phyloP scores from a whole-genome alignment of 164 flowering plant genomes.

The Santalum album region DNA sequence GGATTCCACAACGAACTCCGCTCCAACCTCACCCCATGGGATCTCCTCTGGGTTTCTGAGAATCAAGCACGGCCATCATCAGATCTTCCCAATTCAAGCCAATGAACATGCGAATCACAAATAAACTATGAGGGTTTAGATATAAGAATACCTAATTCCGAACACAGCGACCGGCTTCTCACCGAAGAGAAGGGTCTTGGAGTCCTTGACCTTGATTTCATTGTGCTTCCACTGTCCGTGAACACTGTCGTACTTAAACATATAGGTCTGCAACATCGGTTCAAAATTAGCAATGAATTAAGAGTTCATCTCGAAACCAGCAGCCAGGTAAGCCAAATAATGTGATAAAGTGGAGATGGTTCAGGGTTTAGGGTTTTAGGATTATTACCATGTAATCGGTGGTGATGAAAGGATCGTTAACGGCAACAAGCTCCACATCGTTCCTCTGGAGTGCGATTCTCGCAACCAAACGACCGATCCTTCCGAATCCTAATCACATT shows the following conservation, averaged over 20 bases:
- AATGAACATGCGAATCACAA: too few species aligned
- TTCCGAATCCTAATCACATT: conserved; percentile 30
- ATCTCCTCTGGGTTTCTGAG: conserved; percentile 42
- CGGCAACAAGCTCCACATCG: conserved; percentile 46
- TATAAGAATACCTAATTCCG: conserved; percentile 29
- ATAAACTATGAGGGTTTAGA: too few species aligned
- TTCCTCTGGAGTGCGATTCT: conserved; percentile 38
- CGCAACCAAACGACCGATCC: conserved; percentile 45
- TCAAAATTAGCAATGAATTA: too few species aligned
- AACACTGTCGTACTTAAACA: conserved; percentile 49
- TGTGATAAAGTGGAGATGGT: too few species aligned
- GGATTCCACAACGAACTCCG: conserved; percentile 42
- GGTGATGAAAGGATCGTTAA: conserved; percentile 45
- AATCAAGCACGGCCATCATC: too few species aligned
- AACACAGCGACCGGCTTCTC: conserved; percentile 35
- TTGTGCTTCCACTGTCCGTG: conserved; percentile 44
- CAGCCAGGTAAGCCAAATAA: too few species aligned
- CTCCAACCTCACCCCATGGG: conserved; percentile 59
- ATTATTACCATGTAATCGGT: conserved; percentile 53
- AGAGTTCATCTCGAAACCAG: too few species aligned
- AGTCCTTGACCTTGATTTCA: conserved; percentile 35
- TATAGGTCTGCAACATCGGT: conserved; percentile 29
- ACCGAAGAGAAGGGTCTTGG: conserved; percentile 46
- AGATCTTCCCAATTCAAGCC: too few species aligned
- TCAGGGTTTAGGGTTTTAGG: too few species aligned